phyloP scores from a whole-genome alignment of 148 eudicot species.

The Spergularia bocconei region DNA sequence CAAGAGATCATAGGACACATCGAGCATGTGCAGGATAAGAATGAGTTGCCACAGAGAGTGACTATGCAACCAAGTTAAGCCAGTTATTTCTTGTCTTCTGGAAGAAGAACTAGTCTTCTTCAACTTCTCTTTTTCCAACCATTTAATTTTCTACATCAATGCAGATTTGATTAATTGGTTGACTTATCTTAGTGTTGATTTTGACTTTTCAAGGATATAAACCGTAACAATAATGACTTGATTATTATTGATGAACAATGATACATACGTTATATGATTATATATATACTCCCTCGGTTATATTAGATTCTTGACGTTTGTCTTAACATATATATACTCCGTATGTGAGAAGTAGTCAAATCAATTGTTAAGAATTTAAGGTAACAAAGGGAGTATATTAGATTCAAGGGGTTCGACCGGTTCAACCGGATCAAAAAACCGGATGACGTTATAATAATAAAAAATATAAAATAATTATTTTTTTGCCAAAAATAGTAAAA shows the following conservation, averaged over 20 bases:
- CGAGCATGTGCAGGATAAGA: slow-evolving; percentile 8
- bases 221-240: not conserved
- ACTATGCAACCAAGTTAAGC: not conserved
- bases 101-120: slow-evolving; percentile 6
- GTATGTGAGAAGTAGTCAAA: too few relatives aligned
- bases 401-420: too few relatives aligned
- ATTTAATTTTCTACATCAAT: not conserved
- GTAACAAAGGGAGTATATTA: too few relatives aligned
- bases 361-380: too few relatives aligned
- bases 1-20: slow-evolving; percentile 5
- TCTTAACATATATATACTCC: too few relatives aligned
- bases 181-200: not conserved
- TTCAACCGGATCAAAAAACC: too few relatives aligned
- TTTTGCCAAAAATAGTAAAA: too few relatives aligned
- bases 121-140: not conserved
- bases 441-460: too few relatives aligned
- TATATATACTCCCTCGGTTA: too few relatives aligned
- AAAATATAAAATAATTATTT: too few relatives aligned
- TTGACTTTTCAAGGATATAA: slow-evolving; percentile 6
- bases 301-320: too few relatives aligned
- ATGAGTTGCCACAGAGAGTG: not conserved
- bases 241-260: not conserved
- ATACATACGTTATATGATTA: too few relatives aligned
- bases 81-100: not conserved
- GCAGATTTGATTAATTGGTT: slow-evolving; percentile 3